phyloP scores from a whole-genome alignment of 78 protist genomes.

The Dictyostelium intermedium region DNA sequence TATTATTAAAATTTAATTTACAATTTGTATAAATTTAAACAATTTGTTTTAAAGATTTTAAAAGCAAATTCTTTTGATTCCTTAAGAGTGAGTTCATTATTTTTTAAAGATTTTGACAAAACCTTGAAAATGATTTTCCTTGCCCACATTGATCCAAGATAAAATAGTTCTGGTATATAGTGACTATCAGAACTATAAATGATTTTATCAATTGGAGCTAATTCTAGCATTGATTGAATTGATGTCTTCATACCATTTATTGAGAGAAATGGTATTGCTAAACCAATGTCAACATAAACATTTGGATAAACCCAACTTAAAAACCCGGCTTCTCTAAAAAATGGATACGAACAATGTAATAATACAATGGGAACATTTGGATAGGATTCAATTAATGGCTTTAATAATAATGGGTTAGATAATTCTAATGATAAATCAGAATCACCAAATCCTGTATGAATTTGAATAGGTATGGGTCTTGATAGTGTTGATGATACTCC shows the following conservation, averaged over 20 bases:
- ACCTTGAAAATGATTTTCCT: background rate
- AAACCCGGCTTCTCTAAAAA: slow-evolving; percentile 28
- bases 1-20: background rate
- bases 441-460: slow-evolving; percentile 74
- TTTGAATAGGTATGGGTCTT: slow-evolving; percentile 51
- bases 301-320: slow-evolving; percentile 62
- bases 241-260: slow-evolving; percentile 20
- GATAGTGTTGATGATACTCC: background rate
- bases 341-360: slow-evolving; percentile 64
- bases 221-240: slow-evolving; percentile 9
- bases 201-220: slow-evolving; percentile 47
- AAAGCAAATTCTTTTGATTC: slow-evolving; percentile 46
- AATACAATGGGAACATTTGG: slow-evolving; percentile 56
- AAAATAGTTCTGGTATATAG: slow-evolving; percentile 46
- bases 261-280: slow-evolving; percentile 50
- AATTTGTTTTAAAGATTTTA: slow-evolving; percentile 51
- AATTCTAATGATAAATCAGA: slow-evolving; percentile 19
- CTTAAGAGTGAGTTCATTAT: slow-evolving; percentile 17
- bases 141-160: slow-evolving; percentile 35
- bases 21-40: slow-evolving; percentile 27
- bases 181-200: slow-evolving; percentile 56
- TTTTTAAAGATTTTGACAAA: slow-evolving; percentile 14
- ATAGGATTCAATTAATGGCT: slow-evolving; percentile 9
- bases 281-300: slow-evolving; percentile 53
- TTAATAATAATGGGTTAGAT: slow-evolving; percentile 44